Evolutionary conservation across 441 rosid genomes (phyloP).

Genomic region (Sinapis alba): DNA sequence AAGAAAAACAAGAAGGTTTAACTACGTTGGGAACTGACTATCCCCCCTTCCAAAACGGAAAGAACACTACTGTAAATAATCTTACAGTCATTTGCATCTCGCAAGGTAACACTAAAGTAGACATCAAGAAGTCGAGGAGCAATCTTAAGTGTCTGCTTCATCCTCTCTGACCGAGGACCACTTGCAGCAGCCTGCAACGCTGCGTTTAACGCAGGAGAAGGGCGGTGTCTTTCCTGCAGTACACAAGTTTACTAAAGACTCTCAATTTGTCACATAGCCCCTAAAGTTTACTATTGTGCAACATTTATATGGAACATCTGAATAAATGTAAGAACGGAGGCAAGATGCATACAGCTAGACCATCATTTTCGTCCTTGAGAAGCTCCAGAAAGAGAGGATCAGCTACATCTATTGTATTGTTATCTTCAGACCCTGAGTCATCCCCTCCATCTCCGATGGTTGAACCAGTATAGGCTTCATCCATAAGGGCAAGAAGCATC

Average conservation of each 20-base stretch:
- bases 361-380: slow-evolving; percentile 97
- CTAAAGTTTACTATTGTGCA: neutral
- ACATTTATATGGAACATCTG: slow-evolving; percentile 4
- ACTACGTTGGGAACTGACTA: neutral
- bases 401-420: slow-evolving; percentile 73
- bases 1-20: slow-evolving; percentile 3
- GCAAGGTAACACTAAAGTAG: slow-evolving; percentile 73
- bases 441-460: slow-evolving; percentile 88
- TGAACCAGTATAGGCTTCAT: slow-evolving; percentile 99
- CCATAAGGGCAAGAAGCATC: slow-evolving; percentile 99
- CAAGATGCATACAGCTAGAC: slow-evolving; percentile 69
- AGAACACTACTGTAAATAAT: slow-evolving; percentile 16
- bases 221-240: slow-evolving; percentile 86
- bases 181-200: slow-evolving; percentile 78
- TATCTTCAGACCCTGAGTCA: slow-evolving; percentile 94
- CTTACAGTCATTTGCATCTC: slow-evolving; percentile 77
- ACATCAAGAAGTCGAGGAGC: slow-evolving; percentile 79
- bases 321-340: slow-evolving; percentile 12
- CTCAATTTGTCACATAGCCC: neutral
- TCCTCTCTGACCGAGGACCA: slow-evolving; percentile 69
- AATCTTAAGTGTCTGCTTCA: slow-evolving; percentile 71
- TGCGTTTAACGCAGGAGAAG: slow-evolving; percentile 77
- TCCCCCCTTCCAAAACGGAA: neutral
- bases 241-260: slow-evolving; percentile 24
- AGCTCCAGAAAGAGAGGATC: slow-evolving; percentile 94